Percentiles rank a stretch among this genome's conserved stretches.
Evolutionary conservation across 176 grass and related monocot species (phyloP).

Genomic region (Zoysia pacifica): DNA sequence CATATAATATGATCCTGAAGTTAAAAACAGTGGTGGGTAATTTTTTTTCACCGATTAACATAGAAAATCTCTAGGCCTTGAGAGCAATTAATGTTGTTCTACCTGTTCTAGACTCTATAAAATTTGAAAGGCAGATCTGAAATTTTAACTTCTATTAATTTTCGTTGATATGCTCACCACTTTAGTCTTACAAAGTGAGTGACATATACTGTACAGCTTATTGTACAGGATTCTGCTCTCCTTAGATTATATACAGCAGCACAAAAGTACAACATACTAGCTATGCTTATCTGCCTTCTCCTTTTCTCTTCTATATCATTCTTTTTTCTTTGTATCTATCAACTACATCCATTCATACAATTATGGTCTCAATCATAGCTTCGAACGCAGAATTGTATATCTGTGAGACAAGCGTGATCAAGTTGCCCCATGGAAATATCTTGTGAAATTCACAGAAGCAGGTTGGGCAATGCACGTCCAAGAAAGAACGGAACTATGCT

Average conservation of each 20-base stretch:
- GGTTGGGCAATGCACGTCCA: slow-evolving; percentile 30
- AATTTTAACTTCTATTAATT: slow-evolving; percentile 1
- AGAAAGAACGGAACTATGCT: slow-evolving; percentile 61
- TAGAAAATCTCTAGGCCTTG: too few relatives aligned
- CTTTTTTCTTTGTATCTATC: not conserved
- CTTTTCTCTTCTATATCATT: slow-evolving; percentile 25
- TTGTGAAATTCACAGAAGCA: slow-evolving; percentile 34
- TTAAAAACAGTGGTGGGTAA: too few relatives aligned
- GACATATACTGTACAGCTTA: slow-evolving; percentile 26
- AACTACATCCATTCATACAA: slow-evolving; percentile 29
- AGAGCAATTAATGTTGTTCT: too few relatives aligned
- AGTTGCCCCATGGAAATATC: not conserved
- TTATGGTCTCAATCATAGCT: slow-evolving; percentile 19
- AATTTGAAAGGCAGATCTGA: not conserved
- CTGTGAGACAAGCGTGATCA: slow-evolving; percentile 24
- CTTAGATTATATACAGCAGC: slow-evolving; percentile 39
- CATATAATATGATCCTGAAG: too few relatives aligned
- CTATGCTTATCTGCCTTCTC: slow-evolving; percentile 28
- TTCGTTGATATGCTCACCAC: slow-evolving; percentile 35
- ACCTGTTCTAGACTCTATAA: not conserved
- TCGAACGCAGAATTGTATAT: slow-evolving; percentile 18
- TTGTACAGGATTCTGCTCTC: slow-evolving; percentile 31
- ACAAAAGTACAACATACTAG: not conserved
- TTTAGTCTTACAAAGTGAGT: slow-evolving; percentile 49
- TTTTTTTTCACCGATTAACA: too few relatives aligned